Percentiles rank a stretch among this genome's conserved stretches.
phyloP scores from a whole-genome alignment of 1,284 basidiomycete genomes.

The Flammula alnicola region DNA sequence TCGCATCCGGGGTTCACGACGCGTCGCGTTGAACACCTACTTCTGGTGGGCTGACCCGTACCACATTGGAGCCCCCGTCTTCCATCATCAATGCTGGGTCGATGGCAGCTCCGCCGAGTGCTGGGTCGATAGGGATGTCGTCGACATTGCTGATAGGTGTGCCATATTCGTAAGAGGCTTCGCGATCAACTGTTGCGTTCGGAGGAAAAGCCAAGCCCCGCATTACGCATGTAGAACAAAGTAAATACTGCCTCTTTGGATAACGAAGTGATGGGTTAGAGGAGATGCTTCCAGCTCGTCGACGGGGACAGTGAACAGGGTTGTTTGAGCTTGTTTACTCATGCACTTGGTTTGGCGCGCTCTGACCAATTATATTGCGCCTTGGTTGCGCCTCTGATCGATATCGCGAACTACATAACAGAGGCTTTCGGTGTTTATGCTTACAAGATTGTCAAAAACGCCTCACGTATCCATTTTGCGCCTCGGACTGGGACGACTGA shows the following conservation, averaged over 20 bases:
- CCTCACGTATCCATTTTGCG: no score
- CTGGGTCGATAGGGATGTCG: constrained; percentile 78
- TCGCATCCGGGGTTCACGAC: constrained; percentile 44
- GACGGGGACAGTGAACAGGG: constrained; percentile 46
- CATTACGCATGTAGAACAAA: constrained; percentile 44
- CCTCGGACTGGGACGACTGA: no score
- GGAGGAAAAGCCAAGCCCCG: constrained; percentile 63
- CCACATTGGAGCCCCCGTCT: constrained; percentile 18
- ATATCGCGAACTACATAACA: no score
- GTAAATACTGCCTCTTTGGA: constrained; percentile 16
- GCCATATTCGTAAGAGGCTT: constrained; percentile 58
- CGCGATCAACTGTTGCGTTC: constrained; percentile 50
- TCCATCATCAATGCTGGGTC: constrained; percentile 54
- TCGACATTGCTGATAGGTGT: constrained; percentile 57
- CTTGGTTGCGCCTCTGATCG: no score
- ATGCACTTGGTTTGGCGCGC: constrained; percentile 20
- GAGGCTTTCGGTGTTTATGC: no score
- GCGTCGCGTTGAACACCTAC: constrained; percentile 52
- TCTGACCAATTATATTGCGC: constrained; percentile 22
- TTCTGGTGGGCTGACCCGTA: constrained; percentile 21
- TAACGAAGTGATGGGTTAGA: constrained; percentile 15
- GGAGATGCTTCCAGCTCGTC: constrained; percentile 36
- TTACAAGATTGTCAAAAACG: no score
- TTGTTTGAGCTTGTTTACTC: constrained; percentile 45
- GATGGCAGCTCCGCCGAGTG: constrained; percentile 52